Percentiles rank a stretch among this genome's conserved stretches.
Evolutionary conservation across 2,329 filamentous ascomycete species (phyloP).

Genomic region (Fusarium heterosporum): DNA sequence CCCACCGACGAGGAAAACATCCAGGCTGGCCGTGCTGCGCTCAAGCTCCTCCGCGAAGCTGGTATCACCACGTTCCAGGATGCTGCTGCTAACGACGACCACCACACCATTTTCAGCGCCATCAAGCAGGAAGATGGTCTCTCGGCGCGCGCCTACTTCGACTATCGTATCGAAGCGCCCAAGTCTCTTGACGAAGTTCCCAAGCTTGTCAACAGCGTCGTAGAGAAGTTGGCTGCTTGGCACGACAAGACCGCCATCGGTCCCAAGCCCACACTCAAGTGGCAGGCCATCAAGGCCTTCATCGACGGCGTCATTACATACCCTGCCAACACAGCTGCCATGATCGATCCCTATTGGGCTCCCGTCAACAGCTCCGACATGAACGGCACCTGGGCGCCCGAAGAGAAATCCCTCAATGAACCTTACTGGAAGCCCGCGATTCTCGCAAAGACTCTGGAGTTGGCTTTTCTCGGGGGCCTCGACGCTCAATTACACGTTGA

Average conservation of each 20-base stretch:
- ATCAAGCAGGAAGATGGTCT: slow-evolving; percentile 41
- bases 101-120: slow-evolving; percentile 32
- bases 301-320: slow-evolving; percentile 48
- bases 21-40: slow-evolving; percentile 39
- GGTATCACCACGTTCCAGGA: slow-evolving; percentile 48
- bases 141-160: slow-evolving; percentile 44
- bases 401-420: slow-evolving; percentile 41
- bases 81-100: slow-evolving; percentile 28
- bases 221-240: slow-evolving; percentile 11
- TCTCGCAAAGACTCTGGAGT: slow-evolving; percentile 42
- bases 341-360: slow-evolving; percentile 45
- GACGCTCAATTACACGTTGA: slow-evolving; percentile 45
- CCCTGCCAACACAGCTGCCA: slow-evolving; percentile 45
- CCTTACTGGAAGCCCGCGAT: slow-evolving; percentile 45
- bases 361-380: slow-evolving; percentile 36
- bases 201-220: slow-evolving; percentile 26
- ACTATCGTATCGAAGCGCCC: slow-evolving; percentile 45
- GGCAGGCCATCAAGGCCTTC: slow-evolving; percentile 47
- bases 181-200: slow-evolving; percentile 20
- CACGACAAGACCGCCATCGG: slow-evolving; percentile 30
- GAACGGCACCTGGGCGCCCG: slow-evolving; percentile 35
- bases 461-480: slow-evolving; percentile 36
- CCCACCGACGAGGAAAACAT: slow-evolving; percentile 38
- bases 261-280: slow-evolving; percentile 43
- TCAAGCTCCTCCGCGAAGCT: slow-evolving; percentile 45